These are phyloP conservation scores for Suillus tomentosus DNA, from an alignment of 768 basidiomycete species.

Conservation along the genomic window DNA sequence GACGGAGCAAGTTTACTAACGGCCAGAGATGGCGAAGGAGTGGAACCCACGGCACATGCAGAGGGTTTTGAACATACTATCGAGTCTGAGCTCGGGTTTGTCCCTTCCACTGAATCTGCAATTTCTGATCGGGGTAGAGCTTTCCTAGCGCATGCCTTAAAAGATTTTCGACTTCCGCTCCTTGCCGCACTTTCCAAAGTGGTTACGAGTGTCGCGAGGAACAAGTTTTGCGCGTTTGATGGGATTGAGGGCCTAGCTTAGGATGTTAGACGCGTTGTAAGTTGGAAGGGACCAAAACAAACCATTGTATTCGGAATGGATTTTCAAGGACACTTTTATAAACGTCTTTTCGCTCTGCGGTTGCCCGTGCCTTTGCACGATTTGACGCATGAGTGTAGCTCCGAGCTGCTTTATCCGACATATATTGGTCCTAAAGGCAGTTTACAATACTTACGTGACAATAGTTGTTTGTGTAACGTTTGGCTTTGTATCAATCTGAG, in stretches of 20 bases:
- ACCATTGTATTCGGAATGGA: conserved; percentile 51
- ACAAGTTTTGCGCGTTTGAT: conserved; percentile 57
- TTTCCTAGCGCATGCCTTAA: background rate
- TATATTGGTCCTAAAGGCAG: too few species aligned
- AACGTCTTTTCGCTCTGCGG: conserved; percentile 57
- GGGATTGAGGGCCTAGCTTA: conserved; percentile 51
- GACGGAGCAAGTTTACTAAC: conserved; percentile 21
- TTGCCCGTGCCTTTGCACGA: conserved; percentile 51
- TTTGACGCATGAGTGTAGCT: conserved; percentile 63
- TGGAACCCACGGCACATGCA: background rate
- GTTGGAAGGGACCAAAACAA: conserved; percentile 12
- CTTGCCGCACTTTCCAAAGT: conserved; percentile 44
- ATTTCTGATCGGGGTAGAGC: background rate
- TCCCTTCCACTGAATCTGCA: background rate
- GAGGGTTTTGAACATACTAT: background rate
- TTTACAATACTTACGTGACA: too few species aligned
- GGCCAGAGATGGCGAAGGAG: background rate
- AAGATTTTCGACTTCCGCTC: background rate
- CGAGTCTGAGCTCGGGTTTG: background rate
- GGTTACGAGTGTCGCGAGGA: conserved; percentile 50
- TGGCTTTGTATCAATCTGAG: background rate
- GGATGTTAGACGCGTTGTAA: conserved; percentile 8
- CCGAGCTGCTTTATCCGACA: conserved; percentile 50
- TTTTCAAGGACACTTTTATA: conserved; percentile 59
- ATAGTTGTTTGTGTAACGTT: background rate